Evolutionary conservation across 2,329 filamentous ascomycete genomes (phyloP), one percentile per base, ranked within the genome.

Genomic region (Elsinoe fawcettii): DNA sequence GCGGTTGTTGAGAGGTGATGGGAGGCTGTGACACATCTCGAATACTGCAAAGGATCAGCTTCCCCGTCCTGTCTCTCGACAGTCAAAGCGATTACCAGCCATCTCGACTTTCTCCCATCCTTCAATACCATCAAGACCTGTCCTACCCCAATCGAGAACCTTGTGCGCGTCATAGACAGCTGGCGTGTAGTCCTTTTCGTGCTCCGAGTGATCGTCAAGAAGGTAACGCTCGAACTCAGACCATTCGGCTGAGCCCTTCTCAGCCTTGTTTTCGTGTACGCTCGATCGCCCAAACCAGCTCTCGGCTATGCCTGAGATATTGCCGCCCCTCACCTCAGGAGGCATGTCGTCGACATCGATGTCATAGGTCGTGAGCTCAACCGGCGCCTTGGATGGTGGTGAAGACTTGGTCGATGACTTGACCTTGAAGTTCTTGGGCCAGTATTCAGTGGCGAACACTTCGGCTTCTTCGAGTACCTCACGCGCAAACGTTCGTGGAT

Each of bases 11-110:
- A 89, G 73, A n/a, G 81, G 75, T 2, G 75, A 72, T 0, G 79
- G 79, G 32, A 90, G 75, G 46, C 75, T 74, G 67, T 90, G 86
- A 57, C 78, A 78, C 76, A 87, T 86, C 71, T 88, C 83, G 60
- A 80, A 78, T 20, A 87, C 72, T 63, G 66, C 65, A 16, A 84
- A 69, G 30, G 32, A 6, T 23, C 23, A 55, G 20, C 9, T 20
- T 56, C 34, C 25, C 5, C 2, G 14, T 9, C 14, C 14, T 9
- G 51, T 0, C 4, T 2, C 4, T 16, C n/a, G 2, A 37, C n/a
- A n/a, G 1, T 8, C 1, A 11, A 4, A 8, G 16, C 4, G 66
- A 70, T 66, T 60, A 73, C 71, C 62, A 25, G 66, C 65, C 66
- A 75, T 69, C 4, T 69, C 63, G 6, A 76, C 65, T 2, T 71